phyloP scores from a whole-genome alignment of 805 yeast species.

The Dipodascus geniculatus region DNA sequence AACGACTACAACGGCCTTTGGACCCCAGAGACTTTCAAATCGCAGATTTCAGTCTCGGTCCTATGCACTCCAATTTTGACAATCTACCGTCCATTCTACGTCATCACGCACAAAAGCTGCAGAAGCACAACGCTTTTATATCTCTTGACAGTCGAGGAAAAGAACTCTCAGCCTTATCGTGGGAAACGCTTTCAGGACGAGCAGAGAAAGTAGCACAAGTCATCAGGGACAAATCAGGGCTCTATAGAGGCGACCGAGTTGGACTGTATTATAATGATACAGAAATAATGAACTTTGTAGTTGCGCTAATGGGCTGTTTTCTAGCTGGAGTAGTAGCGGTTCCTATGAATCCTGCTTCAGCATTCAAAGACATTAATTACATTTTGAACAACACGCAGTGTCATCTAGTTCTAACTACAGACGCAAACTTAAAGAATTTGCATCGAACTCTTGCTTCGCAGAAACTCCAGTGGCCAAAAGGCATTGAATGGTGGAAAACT shows the following conservation, averaged over 20 bases:
- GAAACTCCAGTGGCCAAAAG: conserved; percentile 56
- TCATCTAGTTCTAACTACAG: conserved; percentile 71
- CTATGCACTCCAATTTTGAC: conserved; percentile 32
- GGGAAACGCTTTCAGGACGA: conserved; percentile 79
- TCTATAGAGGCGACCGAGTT: conserved; percentile 75
- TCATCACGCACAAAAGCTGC: conserved; percentile 55
- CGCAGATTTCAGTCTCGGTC: conserved; percentile 16
- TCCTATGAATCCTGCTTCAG: conserved; percentile 71
- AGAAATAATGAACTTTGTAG: conserved; percentile 75
- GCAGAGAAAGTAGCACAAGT: conserved; percentile 85
- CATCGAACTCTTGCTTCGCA: conserved; percentile 48
- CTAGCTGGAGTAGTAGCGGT: conserved; percentile 91
- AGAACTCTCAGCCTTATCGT: conserved; percentile 60
- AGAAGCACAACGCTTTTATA: conserved; percentile 61
- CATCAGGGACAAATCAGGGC: conserved; percentile 57
- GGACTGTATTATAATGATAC: conserved; percentile 70
- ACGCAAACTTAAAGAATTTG: conserved; percentile 59
- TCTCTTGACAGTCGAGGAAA: conserved; percentile 72
- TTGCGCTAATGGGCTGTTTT: conserved; percentile 84
- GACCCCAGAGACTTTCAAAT: conserved; percentile 41
- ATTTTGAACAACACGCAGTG: conserved; percentile 66
- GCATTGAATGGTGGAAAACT: conserved; percentile 68
- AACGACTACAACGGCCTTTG: conserved; percentile 42
- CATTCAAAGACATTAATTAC: conserved; percentile 55
- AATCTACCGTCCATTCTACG: conserved; percentile 65